Conservation (phyloP, 306 rosid genomes). For the Citrullus amarus region DNA sequence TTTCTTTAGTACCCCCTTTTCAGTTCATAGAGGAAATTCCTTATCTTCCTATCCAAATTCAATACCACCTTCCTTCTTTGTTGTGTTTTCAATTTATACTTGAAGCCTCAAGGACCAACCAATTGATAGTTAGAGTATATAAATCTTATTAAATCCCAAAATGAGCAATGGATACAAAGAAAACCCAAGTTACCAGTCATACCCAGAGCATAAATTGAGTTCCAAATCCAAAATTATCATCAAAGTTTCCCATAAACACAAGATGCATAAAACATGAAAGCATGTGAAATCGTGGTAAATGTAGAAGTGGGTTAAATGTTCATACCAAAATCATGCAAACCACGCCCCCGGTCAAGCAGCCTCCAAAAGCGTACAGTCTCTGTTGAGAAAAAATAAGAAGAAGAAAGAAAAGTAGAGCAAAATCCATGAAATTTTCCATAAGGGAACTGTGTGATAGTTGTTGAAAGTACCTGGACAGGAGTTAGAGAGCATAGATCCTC, state of each 20-base stretch:
- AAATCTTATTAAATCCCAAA: neutral
- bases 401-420: neutral
- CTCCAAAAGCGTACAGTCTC: constrained; percentile 84
- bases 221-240: neutral
- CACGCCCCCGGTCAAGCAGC: constrained; percentile 58
- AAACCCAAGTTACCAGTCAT: neutral
- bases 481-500: constrained; percentile 53
- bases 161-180: neutral
- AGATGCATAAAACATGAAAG: neutral
- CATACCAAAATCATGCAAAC: constrained; percentile 76
- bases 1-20: neutral
- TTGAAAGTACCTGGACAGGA: constrained; percentile 51
- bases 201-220: neutral
- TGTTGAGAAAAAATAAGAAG: constrained; percentile 30
- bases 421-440: neutral
- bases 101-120: neutral
- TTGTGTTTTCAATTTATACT: neutral
- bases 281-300: neutral
- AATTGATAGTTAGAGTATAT: neutral
- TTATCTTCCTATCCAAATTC: neutral
- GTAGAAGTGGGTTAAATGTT: neutral
- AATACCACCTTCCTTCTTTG: neutral
- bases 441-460: neutral
- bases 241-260: neutral
- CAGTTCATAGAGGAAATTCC: neutral